phyloP scores from a whole-genome alignment of 257 asterid species.

The Gardenia jasminoides region DNA sequence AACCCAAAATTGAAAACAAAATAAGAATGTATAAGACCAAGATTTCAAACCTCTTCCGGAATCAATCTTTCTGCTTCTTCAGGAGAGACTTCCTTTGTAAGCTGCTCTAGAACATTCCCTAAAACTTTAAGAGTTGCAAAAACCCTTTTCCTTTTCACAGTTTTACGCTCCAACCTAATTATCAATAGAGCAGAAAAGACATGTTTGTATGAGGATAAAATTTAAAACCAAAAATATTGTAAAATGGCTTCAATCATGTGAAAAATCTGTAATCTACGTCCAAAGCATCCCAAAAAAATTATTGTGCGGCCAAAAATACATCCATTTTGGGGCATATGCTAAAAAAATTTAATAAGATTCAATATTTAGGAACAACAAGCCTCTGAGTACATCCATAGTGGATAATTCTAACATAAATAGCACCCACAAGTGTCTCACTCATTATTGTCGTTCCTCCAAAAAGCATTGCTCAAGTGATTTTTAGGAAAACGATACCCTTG shows the following conservation, averaged over 20 bases:
- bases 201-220: constrained; percentile 2
- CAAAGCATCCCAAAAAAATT: not conserved
- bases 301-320: not conserved
- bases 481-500: not conserved
- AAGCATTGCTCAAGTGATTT: not conserved
- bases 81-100: constrained; percentile 81
- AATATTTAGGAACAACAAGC: not conserved
- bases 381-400: not conserved
- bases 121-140: constrained; percentile 90
- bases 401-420: not conserved
- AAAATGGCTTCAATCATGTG: not conserved
- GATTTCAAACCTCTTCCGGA: constrained; percentile 70
- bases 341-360: not conserved
- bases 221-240: not conserved
- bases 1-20: constrained; percentile 8
- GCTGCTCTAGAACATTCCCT: constrained; percentile 78
- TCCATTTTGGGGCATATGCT: too few relatives aligned
- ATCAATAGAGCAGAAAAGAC: constrained; percentile 22
- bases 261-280: not conserved
- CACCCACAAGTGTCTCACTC: not conserved
- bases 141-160: constrained; percentile 76
- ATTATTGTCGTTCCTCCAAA: not conserved
- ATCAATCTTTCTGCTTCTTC: constrained; percentile 93
- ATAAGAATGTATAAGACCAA: constrained; percentile 13
- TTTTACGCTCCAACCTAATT: constrained; percentile 84